Conservation (phyloP, 352 stramenopile species). For the Pythium oligandrum region DNA sequence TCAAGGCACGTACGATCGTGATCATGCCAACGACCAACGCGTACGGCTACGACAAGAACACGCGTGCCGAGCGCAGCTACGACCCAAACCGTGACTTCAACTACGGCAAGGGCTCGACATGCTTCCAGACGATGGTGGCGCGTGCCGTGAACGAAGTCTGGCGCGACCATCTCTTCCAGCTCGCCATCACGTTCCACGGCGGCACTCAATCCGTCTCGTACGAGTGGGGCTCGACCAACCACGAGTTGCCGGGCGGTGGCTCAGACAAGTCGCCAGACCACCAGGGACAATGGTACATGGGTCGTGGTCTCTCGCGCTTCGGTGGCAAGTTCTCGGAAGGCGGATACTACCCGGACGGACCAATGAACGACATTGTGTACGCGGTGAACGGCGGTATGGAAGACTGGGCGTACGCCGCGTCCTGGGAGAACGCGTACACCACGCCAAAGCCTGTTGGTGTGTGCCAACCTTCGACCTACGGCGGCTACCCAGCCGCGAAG, state of each 20-base stretch:
- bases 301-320: conserved; percentile 50
- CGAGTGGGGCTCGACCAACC: conserved; percentile 93
- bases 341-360: conserved; percentile 54
- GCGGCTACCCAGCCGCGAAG: conserved; percentile 80
- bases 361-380: conserved; percentile 96
- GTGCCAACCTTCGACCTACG: conserved; percentile 83
- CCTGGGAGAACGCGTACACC: conserved; percentile 64
- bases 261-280: conserved; percentile 54
- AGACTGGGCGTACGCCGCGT: conserved; percentile 92
- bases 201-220: conserved; percentile 94
- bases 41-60: conserved; percentile 84
- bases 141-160: conserved; percentile 95
- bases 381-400: conserved; percentile 94
- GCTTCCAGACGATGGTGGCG: conserved; percentile 92
- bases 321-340: conserved; percentile 66
- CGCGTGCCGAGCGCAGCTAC: conserved; percentile 69
- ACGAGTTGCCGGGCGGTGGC: conserved; percentile 42
- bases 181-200: conserved; percentile 95
- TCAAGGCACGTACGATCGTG: conserved; percentile 73
- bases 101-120: conserved; percentile 81
- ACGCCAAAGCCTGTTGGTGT: conserved; percentile 40
- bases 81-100: conserved; percentile 98
- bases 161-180: conserved; percentile 93
- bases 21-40: conserved; percentile 91
- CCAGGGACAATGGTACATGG: conserved; percentile 43